Conservation (phyloP, 2,329 filamentous ascomycete genomes). For the Metarhizium rileyi region DNA sequence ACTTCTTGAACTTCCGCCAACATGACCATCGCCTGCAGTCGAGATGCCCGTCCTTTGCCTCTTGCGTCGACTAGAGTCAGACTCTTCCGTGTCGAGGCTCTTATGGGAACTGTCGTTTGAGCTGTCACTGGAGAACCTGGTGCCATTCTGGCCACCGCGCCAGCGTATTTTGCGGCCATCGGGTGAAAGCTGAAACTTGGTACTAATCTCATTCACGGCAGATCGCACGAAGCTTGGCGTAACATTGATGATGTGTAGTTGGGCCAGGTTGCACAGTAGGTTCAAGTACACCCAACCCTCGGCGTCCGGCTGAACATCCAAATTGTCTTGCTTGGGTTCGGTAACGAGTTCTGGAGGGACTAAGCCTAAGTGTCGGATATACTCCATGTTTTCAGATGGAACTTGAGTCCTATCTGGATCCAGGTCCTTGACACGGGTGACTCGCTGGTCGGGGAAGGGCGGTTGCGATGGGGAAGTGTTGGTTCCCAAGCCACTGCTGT, state of each 20-base stretch:
- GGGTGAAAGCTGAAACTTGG: constrained; percentile 65
- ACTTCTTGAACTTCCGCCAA: constrained; percentile 26
- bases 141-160: constrained; percentile 59
- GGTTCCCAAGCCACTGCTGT: constrained; percentile 14
- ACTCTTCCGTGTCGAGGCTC: constrained; percentile 40
- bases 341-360: constrained; percentile 45
- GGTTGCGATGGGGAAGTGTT: constrained; percentile 31
- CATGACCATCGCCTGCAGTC: constrained; percentile 23
- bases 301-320: constrained; percentile 48
- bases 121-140: constrained; percentile 56
- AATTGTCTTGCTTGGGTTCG: constrained; percentile 24
- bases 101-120: constrained; percentile 38
- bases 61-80: constrained; percentile 33
- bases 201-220: constrained; percentile 60
- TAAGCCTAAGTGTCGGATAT: constrained; percentile 65
- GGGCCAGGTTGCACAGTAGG: constrained; percentile 69
- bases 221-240: constrained; percentile 67
- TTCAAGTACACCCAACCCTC: constrained; percentile 81
- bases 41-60: constrained; percentile 32
- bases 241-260: constrained; percentile 77
- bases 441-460: constrained; percentile 56
- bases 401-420: constrained; percentile 70
- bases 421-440: constrained; percentile 65
- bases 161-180: constrained; percentile 75
- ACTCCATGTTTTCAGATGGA: constrained; percentile 68